A percentile compares a stretch with the other conserved stretches of the same genome.
phyloP scores from a whole-genome alignment of 768 basidiomycete genomes.

The Termitomyces sp. region DNA sequence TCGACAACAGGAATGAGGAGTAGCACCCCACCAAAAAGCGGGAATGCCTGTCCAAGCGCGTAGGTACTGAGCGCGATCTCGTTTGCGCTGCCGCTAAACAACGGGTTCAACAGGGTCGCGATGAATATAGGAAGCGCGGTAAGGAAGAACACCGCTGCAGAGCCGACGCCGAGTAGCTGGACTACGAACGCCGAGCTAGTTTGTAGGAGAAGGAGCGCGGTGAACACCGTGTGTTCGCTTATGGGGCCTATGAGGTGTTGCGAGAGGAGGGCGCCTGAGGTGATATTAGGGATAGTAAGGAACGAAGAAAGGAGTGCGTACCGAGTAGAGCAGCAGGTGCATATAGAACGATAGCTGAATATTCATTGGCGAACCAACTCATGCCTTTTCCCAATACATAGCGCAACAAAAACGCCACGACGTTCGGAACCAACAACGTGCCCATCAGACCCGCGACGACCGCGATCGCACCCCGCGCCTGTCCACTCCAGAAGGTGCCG shows the following conservation, averaged over 20 bases:
- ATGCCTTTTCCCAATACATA: conserved; percentile 60
- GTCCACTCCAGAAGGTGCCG: conserved; percentile 34
- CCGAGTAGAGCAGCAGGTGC: conserved; percentile 73
- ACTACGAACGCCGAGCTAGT: conserved; percentile 43
- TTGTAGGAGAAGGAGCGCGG: conserved; percentile 59
- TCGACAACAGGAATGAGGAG: conserved; percentile 63
- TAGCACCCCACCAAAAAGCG: conserved; percentile 55
- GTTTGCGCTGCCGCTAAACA: conserved; percentile 24
- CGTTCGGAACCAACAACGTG: conserved; percentile 61
- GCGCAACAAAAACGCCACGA: conserved; percentile 67
- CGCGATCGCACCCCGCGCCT: conserved; percentile 42
- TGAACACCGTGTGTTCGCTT: conserved; percentile 59
- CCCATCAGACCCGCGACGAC: conserved; percentile 50
- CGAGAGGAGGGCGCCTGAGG: conserved; percentile 54
- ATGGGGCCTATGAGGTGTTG: conserved; percentile 55
- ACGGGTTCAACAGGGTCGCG: conserved; percentile 50
- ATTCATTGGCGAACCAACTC: conserved; percentile 83
- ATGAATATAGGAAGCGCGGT: conserved; percentile 52
- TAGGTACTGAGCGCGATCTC: conserved; percentile 60
- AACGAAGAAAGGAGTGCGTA: conserved; percentile 19
- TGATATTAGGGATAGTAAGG: not conserved
- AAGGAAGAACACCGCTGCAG: conserved; percentile 72
- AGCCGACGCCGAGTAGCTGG: conserved; percentile 71
- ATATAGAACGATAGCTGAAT: conserved; percentile 64
- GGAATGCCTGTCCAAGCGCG: conserved; percentile 51